Evolutionary conservation across 805 yeast species (phyloP).

Genomic region (Phaffomyces thermotolerans): DNA sequence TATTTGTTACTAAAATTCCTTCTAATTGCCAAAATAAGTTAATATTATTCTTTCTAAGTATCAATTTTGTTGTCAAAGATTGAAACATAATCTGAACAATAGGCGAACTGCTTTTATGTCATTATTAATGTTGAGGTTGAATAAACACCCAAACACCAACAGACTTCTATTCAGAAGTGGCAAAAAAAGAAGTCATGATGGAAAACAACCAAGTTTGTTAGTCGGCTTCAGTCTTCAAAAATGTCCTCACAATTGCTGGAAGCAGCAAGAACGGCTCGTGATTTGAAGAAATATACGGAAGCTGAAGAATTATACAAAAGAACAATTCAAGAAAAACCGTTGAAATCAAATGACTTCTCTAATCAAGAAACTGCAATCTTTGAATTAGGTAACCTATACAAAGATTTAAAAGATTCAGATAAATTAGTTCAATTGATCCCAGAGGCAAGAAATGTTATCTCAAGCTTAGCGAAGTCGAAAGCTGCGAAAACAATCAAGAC

Average conservation of each 20-base stretch:
- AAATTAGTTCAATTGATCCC: constrained; percentile 57
- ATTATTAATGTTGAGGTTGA: too few species aligned
- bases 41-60: too few species aligned
- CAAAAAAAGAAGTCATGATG: not conserved
- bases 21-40: too few species aligned
- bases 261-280: constrained; percentile 55
- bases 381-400: constrained; percentile 71
- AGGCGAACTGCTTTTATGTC: too few species aligned
- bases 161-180: too few species aligned
- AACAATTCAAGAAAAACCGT: constrained; percentile 33
- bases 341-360: constrained; percentile 19
- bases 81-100: too few species aligned
- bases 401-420: constrained; percentile 36
- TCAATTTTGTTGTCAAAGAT: too few species aligned
- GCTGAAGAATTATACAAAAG: constrained; percentile 58
- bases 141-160: too few species aligned
- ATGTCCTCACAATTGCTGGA: constrained; percentile 31
- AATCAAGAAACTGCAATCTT: constrained; percentile 35
- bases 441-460: constrained; percentile 63
- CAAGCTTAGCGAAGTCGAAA: constrained; percentile 84
- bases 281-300: constrained; percentile 37
- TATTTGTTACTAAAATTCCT: too few species aligned
- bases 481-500: constrained; percentile 84
- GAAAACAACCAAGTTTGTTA: not conserved
- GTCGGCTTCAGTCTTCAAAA: not conserved